Evolutionary conservation across 2,329 filamentous ascomycete species (phyloP).

Genomic region (Sporothrix schenckii): DNA sequence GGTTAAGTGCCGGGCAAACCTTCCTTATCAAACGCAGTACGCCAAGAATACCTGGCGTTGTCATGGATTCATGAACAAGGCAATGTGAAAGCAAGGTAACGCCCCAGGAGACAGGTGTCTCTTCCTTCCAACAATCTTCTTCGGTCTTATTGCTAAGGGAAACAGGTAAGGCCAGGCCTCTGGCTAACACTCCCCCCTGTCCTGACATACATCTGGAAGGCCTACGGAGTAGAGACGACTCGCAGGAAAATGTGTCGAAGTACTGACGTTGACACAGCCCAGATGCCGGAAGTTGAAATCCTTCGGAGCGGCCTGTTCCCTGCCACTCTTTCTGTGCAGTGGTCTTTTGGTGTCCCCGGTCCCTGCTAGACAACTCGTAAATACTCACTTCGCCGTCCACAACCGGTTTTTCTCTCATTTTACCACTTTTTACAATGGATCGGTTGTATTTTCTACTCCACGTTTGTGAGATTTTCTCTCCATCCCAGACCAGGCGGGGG

Average conservation of each 20-base stretch:
- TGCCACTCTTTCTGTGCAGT: not conserved
- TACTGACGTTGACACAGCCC: too few species aligned
- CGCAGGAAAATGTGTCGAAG: too few species aligned
- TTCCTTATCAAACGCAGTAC: not conserved
- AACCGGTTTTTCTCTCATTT: conserved; percentile 14
- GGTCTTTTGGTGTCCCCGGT: not conserved
- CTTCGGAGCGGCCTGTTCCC: not conserved
- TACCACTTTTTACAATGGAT: not conserved
- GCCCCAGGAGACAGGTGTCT: not conserved
- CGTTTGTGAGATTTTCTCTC: conserved; percentile 14
- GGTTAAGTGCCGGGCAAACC: not conserved
- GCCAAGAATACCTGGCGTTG: not conserved
- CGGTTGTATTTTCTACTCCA: not conserved
- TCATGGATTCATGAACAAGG: not conserved
- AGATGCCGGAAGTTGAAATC: not conserved
- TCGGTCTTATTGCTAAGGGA: conserved; percentile 19
- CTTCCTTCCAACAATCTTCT: not conserved
- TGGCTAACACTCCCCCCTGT: not conserved
- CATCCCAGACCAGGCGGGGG: too few species aligned
- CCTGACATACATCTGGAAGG: not conserved
- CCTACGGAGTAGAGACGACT: too few species aligned
- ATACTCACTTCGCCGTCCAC: not conserved
- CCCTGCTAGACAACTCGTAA: not conserved
- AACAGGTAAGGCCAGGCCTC: not conserved
- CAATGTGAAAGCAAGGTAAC: conserved; percentile 1